Percentiles rank a stretch among this genome's conserved stretches.
Conservation (phyloP, 2,329 filamentous ascomycete genomes). For the Sporothrix phasma region DNA sequence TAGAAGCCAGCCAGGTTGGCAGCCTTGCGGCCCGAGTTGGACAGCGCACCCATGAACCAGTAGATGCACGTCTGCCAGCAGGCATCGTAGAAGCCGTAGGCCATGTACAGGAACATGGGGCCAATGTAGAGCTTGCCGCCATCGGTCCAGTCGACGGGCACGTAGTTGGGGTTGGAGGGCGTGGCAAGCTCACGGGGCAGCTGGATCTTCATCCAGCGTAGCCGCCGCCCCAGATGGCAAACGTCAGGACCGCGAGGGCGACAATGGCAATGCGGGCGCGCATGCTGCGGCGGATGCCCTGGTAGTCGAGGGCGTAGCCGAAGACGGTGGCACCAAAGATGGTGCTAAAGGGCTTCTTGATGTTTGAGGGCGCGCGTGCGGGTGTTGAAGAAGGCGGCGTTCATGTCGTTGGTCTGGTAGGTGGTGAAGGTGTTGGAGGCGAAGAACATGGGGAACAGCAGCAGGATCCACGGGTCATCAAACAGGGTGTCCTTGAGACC, state of each 20-base stretch:
- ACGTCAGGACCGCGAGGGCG: constrained; percentile 57
- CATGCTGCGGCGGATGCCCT: constrained; percentile 48
- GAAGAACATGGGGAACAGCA: constrained; percentile 75
- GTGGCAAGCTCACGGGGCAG: constrained; percentile 34
- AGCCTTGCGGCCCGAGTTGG: constrained; percentile 83
- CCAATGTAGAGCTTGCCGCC: constrained; percentile 52
- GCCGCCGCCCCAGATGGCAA: constrained; percentile 74
- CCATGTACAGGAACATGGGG: constrained; percentile 82
- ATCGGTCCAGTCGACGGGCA: constrained; percentile 52
- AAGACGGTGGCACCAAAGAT: constrained; percentile 67
- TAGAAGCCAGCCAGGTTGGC: constrained; percentile 67
- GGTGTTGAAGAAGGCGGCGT: constrained; percentile 59
- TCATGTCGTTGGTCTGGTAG: constrained; percentile 62
- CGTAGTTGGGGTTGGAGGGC: constrained; percentile 19
- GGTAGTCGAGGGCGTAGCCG: constrained; percentile 59
- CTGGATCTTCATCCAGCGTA: constrained; percentile 65
- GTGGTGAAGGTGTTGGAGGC: constrained; percentile 76
- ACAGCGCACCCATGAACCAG: constrained; percentile 91
- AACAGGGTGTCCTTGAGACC: constrained; percentile 66
- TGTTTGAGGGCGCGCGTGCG: constrained; percentile 67
- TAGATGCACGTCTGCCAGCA: constrained; percentile 85
- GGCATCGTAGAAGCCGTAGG: constrained; percentile 83
- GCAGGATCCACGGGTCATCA: constrained; percentile 60
- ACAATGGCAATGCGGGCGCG: constrained; percentile 56
- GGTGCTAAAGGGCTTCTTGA: too few relatives aligned